These are phyloP conservation scores for Colletotrichum australisinense DNA, from an alignment of 2,329 filamentous ascomycete species.

Conservation along the genomic window DNA sequence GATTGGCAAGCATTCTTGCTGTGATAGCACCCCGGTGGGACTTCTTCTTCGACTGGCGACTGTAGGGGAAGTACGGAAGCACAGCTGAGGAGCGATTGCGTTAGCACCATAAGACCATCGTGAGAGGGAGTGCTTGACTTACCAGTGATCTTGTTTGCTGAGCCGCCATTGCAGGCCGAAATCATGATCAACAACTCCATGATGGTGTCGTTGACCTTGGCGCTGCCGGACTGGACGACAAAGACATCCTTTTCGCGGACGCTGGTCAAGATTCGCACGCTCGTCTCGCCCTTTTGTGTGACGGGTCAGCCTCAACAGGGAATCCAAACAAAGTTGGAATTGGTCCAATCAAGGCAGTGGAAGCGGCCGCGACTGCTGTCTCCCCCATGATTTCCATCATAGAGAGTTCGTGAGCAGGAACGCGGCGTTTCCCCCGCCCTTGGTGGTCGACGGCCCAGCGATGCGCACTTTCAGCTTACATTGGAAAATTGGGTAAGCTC, in stretches of 20 bases:
- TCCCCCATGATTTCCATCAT: not conserved
- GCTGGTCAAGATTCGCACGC: constrained; percentile 75
- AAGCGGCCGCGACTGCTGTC: not conserved
- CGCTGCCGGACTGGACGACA: constrained; percentile 96
- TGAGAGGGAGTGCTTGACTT: constrained; percentile 63
- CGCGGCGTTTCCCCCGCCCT: not conserved
- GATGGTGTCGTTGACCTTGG: constrained; percentile 97
- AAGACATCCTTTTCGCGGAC: constrained; percentile 99
- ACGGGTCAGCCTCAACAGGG: constrained; percentile 43
- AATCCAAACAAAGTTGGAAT: constrained; percentile 34
- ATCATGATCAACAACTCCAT: constrained; percentile 99
- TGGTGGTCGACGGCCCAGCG: constrained; percentile 24
- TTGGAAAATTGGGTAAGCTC: constrained; percentile 79
- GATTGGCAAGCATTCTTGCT: constrained; percentile 95
- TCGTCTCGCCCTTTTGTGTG: constrained; percentile 72
- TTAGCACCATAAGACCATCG: constrained; percentile 31
- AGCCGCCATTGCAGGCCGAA: constrained; percentile 96
- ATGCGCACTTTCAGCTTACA: constrained; percentile 57
- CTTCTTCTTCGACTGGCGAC: constrained; percentile 99
- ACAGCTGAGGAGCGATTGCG: constrained; percentile 67
- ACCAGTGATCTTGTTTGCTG: constrained; percentile 97
- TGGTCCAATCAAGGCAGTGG: constrained; percentile 35
- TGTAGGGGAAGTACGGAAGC: constrained; percentile 98
- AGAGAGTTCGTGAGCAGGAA: not conserved
- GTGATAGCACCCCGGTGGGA: constrained; percentile 96